Evolutionary conservation across 1,284 basidiomycete genomes (phyloP).

Genomic region (Afroboletus lepidellus): DNA sequence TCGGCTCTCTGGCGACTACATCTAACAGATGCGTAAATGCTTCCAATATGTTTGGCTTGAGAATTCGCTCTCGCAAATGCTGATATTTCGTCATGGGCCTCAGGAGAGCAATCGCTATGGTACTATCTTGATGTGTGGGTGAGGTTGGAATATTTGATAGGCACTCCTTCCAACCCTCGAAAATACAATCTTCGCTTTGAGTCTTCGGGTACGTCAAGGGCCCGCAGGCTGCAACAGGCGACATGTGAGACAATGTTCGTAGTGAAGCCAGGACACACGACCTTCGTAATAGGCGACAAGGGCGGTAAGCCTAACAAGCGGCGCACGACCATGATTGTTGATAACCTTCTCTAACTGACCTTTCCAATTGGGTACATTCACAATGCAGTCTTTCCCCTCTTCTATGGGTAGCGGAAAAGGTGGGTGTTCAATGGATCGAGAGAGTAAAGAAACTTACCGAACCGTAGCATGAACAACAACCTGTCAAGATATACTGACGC

Average conservation of each 20-base stretch:
- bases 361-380: constrained; percentile 12
- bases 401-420: constrained; percentile 3
- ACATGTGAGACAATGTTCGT: no score
- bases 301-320: constrained; percentile 22
- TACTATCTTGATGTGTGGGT: constrained; percentile 15
- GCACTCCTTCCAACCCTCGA: constrained; percentile 7
- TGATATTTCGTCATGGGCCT: constrained; percentile 19
- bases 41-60: constrained; percentile 18
- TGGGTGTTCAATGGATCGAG: no score
- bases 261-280: no score
- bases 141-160: constrained; percentile 12
- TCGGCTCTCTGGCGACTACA: not conserved
- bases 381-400: constrained; percentile 24
- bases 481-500: constrained; percentile 20
- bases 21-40: constrained; percentile 19
- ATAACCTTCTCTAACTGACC: constrained; percentile 13
- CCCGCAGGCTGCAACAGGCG: no score
- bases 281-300: constrained; percentile 29
- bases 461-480: no score
- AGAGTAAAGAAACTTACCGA: no score
- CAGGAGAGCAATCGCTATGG: constrained; percentile 25
- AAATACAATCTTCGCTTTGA: no score
- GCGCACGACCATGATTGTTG: not conserved
- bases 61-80: constrained; percentile 13
- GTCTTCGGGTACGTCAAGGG: no score